Conservation (phyloP, 2,329 filamentous ascomycete species). For the Arthrobotrys musiformis region DNA sequence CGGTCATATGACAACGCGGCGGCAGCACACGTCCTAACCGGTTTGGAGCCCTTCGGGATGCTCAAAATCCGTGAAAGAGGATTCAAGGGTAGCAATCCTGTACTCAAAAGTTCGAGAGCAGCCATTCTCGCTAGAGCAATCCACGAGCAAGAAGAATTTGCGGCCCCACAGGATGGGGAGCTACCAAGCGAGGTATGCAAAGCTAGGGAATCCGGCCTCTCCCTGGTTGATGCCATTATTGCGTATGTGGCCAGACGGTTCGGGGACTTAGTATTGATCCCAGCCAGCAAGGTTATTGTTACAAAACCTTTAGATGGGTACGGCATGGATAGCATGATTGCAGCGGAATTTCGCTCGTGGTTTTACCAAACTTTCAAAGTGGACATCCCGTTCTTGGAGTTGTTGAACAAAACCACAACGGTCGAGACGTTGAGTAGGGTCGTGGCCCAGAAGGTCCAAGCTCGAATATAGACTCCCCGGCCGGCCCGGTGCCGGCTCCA, state of each 20-base stretch:
- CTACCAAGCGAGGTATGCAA: slow-evolving; percentile 11
- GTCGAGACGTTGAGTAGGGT: slow-evolving; percentile 60
- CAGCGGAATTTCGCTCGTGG: slow-evolving; percentile 63
- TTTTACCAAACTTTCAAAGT: slow-evolving; percentile 61
- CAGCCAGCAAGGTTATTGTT: neutral
- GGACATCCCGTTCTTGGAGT: slow-evolving; percentile 61
- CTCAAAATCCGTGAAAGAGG: neutral
- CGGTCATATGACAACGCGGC: slow-evolving; percentile 6
- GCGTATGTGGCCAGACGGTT: slow-evolving; percentile 8
- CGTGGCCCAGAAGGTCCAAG: neutral
- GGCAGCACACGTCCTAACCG: slow-evolving; percentile 21
- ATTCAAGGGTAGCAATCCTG: neutral
- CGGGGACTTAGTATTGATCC: slow-evolving; percentile 4
- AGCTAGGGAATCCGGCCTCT: neutral
- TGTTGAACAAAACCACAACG: slow-evolving; percentile 42
- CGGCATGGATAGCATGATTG: slow-evolving; percentile 64
- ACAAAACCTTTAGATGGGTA: slow-evolving; percentile 59
- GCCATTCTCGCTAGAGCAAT: slow-evolving; percentile 23
- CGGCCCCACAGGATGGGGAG: neutral
- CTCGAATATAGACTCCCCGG: neutral
- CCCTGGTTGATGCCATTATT: neutral
- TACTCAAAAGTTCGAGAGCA: neutral
- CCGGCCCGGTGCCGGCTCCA: no score
- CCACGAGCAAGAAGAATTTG: neutral
- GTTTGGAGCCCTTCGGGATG: slow-evolving; percentile 16